Evolutionary conservation across 495 filamentous ascomycete genomes (phyloP), one percentile per base, ranked within the genome.

Genomic region (Melanomma pulvis-pyrius): DNA sequence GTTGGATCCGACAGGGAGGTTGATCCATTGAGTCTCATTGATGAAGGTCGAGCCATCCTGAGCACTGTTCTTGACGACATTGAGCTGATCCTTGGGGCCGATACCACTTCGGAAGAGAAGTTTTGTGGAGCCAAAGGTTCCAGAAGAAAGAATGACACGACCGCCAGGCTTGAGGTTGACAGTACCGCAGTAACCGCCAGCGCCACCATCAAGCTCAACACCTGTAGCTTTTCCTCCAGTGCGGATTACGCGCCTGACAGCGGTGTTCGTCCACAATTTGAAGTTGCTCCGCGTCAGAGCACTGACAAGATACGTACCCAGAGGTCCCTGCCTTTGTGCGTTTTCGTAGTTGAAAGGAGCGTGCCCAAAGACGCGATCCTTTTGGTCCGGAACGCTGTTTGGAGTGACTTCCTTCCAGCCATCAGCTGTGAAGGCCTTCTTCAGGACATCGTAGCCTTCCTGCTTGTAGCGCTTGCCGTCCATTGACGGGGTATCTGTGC

Each of bases 1-100:
- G 71, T 90, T 90, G 71, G 88, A 82, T 25, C 90, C 90, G 21
- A 93, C 89, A 22, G 90, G 90, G 17, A 90, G 79, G 65, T 86
- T 79, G 71, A 93, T 88, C 89, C 89, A 92, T 19, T 84, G 70
- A 28, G 86, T 86, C 69, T 80, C 84, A 71, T 82, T 82, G 74
- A 86, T 82, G 36, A 77, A 68, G 28, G 53, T 71, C 0, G 65
- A 12, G 8, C 73, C 73, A 56, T 77, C 75, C 21, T 50, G 34
- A 15, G 47, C 57, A 48, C 74, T 75, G 32, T 41, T 56, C 61
- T 72, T 69, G 55, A 76, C 75, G 44, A 76, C 57, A 29, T 67
- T 65, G 52, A 77, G 71, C 63, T 77, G 75, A 30, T 73, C 75
- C 44, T 65, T 67, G 36, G 75, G 75, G 8, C 75, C 75, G 44